phyloP scores from a whole-genome alignment of 768 basidiomycete genomes.

The Pleurotus sapidus region DNA sequence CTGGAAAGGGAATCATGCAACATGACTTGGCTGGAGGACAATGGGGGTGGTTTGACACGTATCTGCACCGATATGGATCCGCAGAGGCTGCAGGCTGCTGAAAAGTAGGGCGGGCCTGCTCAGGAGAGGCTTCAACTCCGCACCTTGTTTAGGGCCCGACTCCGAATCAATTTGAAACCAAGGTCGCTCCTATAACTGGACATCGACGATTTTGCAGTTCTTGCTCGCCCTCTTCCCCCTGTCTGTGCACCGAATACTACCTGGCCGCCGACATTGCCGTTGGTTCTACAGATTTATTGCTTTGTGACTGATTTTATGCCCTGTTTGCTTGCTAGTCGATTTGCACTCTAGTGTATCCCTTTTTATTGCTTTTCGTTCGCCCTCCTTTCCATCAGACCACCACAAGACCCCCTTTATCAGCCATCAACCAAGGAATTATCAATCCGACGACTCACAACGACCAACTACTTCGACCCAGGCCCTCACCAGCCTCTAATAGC shows the following conservation, averaged over 20 bases:
- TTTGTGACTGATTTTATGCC: slow-evolving; percentile 30
- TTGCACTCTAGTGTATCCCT: slow-evolving; percentile 34
- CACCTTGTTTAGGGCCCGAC: slow-evolving; percentile 5
- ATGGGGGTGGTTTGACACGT: background rate
- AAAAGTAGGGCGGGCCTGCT: background rate
- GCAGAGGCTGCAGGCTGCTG: background rate
- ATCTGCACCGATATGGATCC: background rate
- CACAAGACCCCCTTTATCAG: slow-evolving; percentile 3
- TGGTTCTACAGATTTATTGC: slow-evolving; percentile 17
- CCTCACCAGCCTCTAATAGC: slow-evolving; percentile 27
- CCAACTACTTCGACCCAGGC: slow-evolving; percentile 27
- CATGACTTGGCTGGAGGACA: background rate
- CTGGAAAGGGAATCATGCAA: background rate
- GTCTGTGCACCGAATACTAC: slow-evolving; percentile 12
- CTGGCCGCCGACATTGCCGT: slow-evolving; percentile 7
- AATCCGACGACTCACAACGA: too few species aligned
- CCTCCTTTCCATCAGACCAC: slow-evolving; percentile 5
- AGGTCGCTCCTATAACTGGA: slow-evolving; percentile 6
- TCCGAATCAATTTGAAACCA: slow-evolving; percentile 8
- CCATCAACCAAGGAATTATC: too few species aligned
- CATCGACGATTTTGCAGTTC: slow-evolving; percentile 9
- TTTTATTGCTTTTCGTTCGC: slow-evolving; percentile 13
- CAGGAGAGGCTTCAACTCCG: slow-evolving; percentile 4
- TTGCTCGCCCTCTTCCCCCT: slow-evolving; percentile 15
- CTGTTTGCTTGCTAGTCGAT: slow-evolving; percentile 36